Base-by-base conservation (phyloP, 257 asterid genomes). In the Cruciata laevipes region DNA sequence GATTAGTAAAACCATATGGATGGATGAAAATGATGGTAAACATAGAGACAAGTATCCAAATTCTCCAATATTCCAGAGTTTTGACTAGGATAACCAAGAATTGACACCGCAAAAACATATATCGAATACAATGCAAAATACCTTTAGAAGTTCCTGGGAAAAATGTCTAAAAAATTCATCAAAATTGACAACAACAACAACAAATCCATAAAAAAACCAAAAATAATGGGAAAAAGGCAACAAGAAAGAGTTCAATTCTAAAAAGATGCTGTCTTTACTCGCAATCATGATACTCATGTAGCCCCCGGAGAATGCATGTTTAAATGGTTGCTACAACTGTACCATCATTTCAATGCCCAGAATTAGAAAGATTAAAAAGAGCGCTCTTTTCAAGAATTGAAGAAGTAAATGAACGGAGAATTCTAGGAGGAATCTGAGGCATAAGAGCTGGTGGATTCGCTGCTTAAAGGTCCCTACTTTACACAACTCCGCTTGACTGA, bases 401-500 rank as follows among this genome's bases (percentile, higher is more conserved):
- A 35, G 21, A 30, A 51, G 32, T 3, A 27, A 4, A 30, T 52
- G 25, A 3, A 57, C 11, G 18, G 16, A 35, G 51, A 38, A 23
- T 17, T 25, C 14, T 47, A 47, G 55, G 20, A 42, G 35, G 68
- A 61, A 61, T 61, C 67, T n/a, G 44, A 58, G 67, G 73, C 68
- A 69, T 60, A 60, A 27, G 14, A 61, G 31, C 62, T 44, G 53
- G 74, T 61, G 61, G 52, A 61, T 61, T 60, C 74, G 55, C 16
- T 40, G 33, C 5, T 6, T 0, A 27, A n/a, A 47, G 52, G 33
- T 11, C 12, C 62, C 52, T 5, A 2, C 23, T 5, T 52, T 56
- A 38, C 2, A 4, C 33, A 58, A 24, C 20, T 38, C 42, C 6
- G 17, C 38, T 61, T 69, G 30, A 42, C 61, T 13, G 0, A 10